Conservation (phyloP, 345 rosid genomes). For the Citrus australasica region DNA sequence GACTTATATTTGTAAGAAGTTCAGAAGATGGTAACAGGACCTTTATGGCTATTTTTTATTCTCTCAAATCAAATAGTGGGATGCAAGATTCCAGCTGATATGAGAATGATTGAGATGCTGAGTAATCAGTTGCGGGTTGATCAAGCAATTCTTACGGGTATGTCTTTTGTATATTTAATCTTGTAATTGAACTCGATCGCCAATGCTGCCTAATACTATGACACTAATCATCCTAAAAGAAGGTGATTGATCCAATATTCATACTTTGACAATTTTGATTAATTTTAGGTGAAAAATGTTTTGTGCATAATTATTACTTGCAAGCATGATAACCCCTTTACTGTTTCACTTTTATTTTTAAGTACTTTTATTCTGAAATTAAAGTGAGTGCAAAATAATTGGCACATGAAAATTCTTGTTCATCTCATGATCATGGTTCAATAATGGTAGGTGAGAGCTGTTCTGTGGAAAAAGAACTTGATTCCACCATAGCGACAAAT, state of each 20-base stretch:
- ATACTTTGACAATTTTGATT: not conserved
- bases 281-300: not conserved
- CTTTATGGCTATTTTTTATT: not conserved
- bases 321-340: not conserved
- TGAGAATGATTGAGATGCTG: conserved; percentile 94
- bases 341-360: not conserved
- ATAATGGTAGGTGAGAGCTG: conserved; percentile 83
- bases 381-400: not conserved
- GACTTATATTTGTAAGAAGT: not conserved
- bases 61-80: conserved; percentile 54
- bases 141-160: conserved; percentile 99
- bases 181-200: not conserved
- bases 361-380: not conserved
- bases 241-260: not conserved
- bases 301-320: not conserved
- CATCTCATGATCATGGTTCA: conserved; percentile 19
- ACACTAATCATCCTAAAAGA: not conserved
- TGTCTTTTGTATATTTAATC: conserved; percentile 5
- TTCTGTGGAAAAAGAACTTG: conserved; percentile 89
- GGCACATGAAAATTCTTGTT: not conserved
- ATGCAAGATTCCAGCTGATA: conserved; percentile 97
- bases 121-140: conserved; percentile 87
- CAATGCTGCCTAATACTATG: not conserved
- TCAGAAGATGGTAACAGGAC: conserved; percentile 8
- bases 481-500: conserved; percentile 62